phyloP scores from a whole-genome alignment of 2,329 filamentous ascomycete species.

The Fusarium camptoceras region DNA sequence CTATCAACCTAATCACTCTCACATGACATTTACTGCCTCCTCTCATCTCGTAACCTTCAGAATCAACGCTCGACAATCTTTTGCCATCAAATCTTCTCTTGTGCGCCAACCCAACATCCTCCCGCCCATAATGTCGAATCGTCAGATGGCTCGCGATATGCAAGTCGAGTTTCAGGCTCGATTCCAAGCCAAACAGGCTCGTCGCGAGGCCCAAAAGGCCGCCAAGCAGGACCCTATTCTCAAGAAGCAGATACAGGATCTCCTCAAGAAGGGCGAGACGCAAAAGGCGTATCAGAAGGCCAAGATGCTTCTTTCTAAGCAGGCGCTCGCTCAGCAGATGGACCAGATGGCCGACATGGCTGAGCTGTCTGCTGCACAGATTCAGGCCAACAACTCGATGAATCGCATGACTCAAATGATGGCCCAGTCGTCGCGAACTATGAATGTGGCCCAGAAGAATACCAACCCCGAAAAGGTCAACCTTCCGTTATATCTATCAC shows the following conservation, averaged over 20 bases:
- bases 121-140: slow-evolving; percentile 64
- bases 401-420: slow-evolving; percentile 75
- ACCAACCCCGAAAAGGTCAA: slow-evolving; percentile 68
- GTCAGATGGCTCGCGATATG: slow-evolving; percentile 70
- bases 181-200: slow-evolving; percentile 72
- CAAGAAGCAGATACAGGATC: slow-evolving; percentile 72
- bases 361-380: slow-evolving; percentile 69
- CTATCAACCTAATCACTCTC: slow-evolving; percentile 37
- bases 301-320: slow-evolving; percentile 71
- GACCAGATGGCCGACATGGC: slow-evolving; percentile 74
- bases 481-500: accelerated
- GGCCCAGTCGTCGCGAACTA: slow-evolving; percentile 68
- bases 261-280: slow-evolving; percentile 73
- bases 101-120: neutral
- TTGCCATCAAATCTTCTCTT: neutral
- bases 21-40: slow-evolving; percentile 39
- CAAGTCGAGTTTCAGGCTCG: slow-evolving; percentile 73
- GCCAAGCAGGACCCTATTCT: slow-evolving; percentile 70
- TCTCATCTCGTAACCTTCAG: neutral
- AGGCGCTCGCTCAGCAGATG: slow-evolving; percentile 72
- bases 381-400: slow-evolving; percentile 74
- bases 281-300: slow-evolving; percentile 72
- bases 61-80: neutral
- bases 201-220: slow-evolving; percentile 70
- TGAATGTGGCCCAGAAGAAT: slow-evolving; percentile 68